Evolutionary conservation across 768 basidiomycete genomes (phyloP).

Genomic region (Suillus variegatus): DNA sequence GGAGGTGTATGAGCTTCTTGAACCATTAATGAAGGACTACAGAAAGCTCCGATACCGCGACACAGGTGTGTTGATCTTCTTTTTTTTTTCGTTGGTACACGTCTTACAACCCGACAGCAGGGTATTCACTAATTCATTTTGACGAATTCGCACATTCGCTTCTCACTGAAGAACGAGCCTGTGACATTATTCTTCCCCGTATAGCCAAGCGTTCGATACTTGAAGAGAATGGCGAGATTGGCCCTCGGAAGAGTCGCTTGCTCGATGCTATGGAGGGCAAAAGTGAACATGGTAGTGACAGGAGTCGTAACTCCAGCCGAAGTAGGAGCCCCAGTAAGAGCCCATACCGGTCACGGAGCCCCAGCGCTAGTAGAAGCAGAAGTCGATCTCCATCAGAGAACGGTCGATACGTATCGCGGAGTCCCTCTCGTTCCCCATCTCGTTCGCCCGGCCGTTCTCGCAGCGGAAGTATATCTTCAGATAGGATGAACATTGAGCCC

Average conservation of each 20-base stretch:
- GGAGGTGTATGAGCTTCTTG: constrained; percentile 91
- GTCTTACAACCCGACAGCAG: constrained; percentile 49
- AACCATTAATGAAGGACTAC: constrained; percentile 93
- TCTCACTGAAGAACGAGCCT: constrained; percentile 87
- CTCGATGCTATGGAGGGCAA: constrained; percentile 84
- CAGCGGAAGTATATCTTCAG: constrained; percentile 60
- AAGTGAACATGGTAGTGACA: constrained; percentile 51
- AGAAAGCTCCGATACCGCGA: constrained; percentile 81
- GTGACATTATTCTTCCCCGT: constrained; percentile 94
- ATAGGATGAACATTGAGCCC: constrained; percentile 48
- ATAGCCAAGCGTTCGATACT: constrained; percentile 81
- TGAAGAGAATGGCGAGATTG: constrained; percentile 91
- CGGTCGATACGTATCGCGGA: constrained; percentile 65
- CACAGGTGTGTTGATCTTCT: constrained; percentile 58
- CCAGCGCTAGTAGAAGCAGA: constrained; percentile 19
- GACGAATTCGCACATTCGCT: constrained; percentile 91
- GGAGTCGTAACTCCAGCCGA: constrained; percentile 37
- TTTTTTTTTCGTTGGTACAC: background rate
- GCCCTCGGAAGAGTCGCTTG: constrained; percentile 82
- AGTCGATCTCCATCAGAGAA: constrained; percentile 43
- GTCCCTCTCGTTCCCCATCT: constrained; percentile 53
- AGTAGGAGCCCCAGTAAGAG: constrained; percentile 30
- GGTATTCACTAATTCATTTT: constrained; percentile 83
- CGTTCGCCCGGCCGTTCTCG: constrained; percentile 50
- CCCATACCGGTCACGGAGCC: constrained; percentile 25